phyloP scores from a whole-genome alignment of 2,329 filamentous ascomycete genomes.

The Blumeria hordei region DNA sequence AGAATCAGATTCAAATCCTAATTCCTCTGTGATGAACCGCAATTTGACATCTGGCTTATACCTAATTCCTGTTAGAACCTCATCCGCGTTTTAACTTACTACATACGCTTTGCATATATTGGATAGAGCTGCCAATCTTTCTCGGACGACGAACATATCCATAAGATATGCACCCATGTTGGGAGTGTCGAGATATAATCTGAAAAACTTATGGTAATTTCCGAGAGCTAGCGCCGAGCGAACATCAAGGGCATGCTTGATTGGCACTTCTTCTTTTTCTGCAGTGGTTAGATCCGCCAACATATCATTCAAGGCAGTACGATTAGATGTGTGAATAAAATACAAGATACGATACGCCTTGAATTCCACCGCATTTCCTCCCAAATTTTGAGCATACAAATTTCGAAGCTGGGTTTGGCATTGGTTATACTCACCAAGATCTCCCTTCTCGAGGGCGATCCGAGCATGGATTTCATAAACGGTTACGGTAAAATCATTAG shows the following conservation, averaged over 20 bases:
- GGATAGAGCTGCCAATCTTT: slow-evolving; percentile 72
- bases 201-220: slow-evolving; percentile 96
- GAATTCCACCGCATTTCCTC: slow-evolving; percentile 83
- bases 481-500: slow-evolving; percentile 83
- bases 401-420: slow-evolving; percentile 94
- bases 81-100: neutral
- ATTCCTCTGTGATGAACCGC: slow-evolving; percentile 82
- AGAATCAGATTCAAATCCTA: slow-evolving; percentile 81
- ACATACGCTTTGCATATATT: slow-evolving; percentile 90
- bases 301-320: slow-evolving; percentile 91
- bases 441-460: slow-evolving; percentile 92
- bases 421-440: slow-evolving; percentile 99
- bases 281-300: slow-evolving; percentile 94
- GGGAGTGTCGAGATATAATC: slow-evolving; percentile 76
- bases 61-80: slow-evolving; percentile 32
- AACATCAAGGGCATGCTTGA: slow-evolving; percentile 79
- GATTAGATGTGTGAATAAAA: slow-evolving; percentile 97
- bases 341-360: slow-evolving; percentile 99
- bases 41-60: slow-evolving; percentile 81
- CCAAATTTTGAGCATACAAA: slow-evolving; percentile 66
- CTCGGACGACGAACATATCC: slow-evolving; percentile 95
- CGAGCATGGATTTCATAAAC: slow-evolving; percentile 96
- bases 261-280: slow-evolving; percentile 68
- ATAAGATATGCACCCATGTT: slow-evolving; percentile 97
- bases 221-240: slow-evolving; percentile 78